Conservation (phyloP, 305 asterid species). For the Petunia hybrid region DNA sequence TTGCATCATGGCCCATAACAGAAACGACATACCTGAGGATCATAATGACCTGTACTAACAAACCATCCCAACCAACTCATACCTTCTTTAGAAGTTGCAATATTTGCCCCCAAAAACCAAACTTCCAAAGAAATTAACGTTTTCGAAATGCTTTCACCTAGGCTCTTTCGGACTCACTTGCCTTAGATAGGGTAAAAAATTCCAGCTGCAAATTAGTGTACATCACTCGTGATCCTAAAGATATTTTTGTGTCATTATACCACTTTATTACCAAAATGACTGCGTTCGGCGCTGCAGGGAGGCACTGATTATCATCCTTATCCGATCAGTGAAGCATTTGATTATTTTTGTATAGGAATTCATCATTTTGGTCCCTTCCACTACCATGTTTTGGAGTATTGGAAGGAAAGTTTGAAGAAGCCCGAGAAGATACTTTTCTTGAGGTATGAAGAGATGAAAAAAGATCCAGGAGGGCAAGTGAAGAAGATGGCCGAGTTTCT, state of each 20-base stretch:
- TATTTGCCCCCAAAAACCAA: not conserved
- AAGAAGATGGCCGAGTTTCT: constrained; percentile 38
- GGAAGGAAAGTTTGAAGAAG: constrained; percentile 41
- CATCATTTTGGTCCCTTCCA: constrained; percentile 39
- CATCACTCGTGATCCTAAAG: constrained; percentile 36
- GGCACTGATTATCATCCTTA: constrained; percentile 28
- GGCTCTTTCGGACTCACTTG: constrained; percentile 24
- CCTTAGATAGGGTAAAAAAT: not conserved
- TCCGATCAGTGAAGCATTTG: constrained; percentile 27
- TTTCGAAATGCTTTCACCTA: no score
- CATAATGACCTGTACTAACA: constrained; percentile 26
- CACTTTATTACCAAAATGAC: constrained; percentile 30
- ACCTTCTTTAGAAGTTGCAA: not conserved
- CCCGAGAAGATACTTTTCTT: constrained; percentile 36
- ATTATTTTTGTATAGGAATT: constrained; percentile 37
- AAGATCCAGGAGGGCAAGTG: constrained; percentile 36
- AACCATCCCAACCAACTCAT: no score
- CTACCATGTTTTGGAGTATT: constrained; percentile 38
- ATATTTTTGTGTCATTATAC: no score
- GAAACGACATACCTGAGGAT: not conserved
- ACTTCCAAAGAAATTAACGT: constrained; percentile 9
- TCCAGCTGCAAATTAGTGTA: constrained; percentile 36
- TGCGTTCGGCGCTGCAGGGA: no score
- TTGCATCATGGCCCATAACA: constrained; percentile 35
- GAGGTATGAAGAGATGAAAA: constrained; percentile 38